These are phyloP conservation scores for Verticillium tricorpus DNA, from an alignment of 2,329 filamentous ascomycete species.

Conservation along the genomic window DNA sequence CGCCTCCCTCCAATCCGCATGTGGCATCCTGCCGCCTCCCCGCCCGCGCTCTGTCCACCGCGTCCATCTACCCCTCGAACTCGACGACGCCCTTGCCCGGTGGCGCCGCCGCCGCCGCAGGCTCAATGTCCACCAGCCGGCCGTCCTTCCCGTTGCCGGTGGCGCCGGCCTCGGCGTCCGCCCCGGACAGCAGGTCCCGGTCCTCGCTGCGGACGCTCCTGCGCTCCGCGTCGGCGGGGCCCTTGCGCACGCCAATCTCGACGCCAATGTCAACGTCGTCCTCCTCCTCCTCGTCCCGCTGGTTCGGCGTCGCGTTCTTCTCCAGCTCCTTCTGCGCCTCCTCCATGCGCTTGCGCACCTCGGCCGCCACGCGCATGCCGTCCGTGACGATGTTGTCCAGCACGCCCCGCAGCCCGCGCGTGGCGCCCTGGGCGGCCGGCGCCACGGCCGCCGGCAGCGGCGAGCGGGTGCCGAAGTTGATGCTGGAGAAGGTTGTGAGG, in stretches of 20 bases:
- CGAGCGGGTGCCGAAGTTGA: constrained; percentile 51
- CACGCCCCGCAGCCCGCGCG: constrained; percentile 81
- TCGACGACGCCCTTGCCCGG: constrained; percentile 33
- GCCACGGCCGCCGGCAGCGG: constrained; percentile 32
- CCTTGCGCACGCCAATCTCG: constrained; percentile 35
- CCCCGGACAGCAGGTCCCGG: constrained; percentile 67
- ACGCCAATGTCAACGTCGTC: constrained; percentile 53
- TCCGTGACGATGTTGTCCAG: constrained; percentile 97
- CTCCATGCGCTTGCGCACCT: constrained; percentile 89
- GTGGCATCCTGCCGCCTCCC: neutral
- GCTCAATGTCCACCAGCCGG: constrained; percentile 28
- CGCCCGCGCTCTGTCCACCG: neutral
- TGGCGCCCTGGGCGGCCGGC: constrained; percentile 48
- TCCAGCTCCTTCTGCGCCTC: constrained; percentile 92
- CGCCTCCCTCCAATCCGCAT: neutral
- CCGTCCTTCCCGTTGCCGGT: constrained; percentile 24
- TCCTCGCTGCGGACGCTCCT: constrained; percentile 63
- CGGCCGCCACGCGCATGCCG: constrained; percentile 90
- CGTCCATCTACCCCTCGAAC: constrained; percentile 28
- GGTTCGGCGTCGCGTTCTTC: constrained; percentile 65
- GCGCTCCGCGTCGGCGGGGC: constrained; percentile 48
- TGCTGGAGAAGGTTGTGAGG: constrained; percentile 79
- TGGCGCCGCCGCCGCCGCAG: constrained; percentile 21
- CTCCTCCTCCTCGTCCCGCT: constrained; percentile 68
- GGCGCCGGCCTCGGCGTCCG: constrained; percentile 64